Conservation (phyloP, 352 stramenopile species). For the Phytophthora syringae region DNA sequence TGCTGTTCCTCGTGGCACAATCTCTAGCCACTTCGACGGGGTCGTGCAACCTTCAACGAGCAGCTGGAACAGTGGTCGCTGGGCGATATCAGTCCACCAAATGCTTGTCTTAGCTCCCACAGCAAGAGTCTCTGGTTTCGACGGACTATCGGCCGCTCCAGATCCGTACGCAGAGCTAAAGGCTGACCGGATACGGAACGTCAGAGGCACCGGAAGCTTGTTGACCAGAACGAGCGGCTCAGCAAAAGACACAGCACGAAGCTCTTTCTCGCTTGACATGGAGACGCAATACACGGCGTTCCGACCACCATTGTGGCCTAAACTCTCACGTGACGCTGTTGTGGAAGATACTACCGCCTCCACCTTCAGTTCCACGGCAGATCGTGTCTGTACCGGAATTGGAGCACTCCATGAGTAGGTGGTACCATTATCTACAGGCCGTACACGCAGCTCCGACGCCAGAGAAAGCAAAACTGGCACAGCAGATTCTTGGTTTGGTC, state of each 20-base stretch:
- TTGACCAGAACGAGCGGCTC: conserved; percentile 84
- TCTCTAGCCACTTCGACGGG: conserved; percentile 72
- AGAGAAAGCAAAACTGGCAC: conserved; percentile 75
- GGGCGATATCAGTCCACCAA: conserved; percentile 75
- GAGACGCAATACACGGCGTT: conserved; percentile 75
- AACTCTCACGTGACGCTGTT: conserved; percentile 27
- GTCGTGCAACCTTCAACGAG: conserved; percentile 66
- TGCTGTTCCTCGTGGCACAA: conserved; percentile 52
- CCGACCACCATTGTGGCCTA: conserved; percentile 23
- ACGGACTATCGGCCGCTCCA: conserved; percentile 34
- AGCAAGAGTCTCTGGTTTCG: conserved; percentile 44
- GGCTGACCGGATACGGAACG: conserved; percentile 58
- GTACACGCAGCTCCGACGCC: conserved; percentile 72
- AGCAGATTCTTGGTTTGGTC: conserved; percentile 63
- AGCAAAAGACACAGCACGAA: conserved; percentile 66
- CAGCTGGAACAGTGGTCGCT: conserved; percentile 76
- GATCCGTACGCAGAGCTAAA: conserved; percentile 44
- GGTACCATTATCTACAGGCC: conserved; percentile 45
- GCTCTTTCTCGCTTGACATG: conserved; percentile 69
- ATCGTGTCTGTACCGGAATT: conserved; percentile 77
- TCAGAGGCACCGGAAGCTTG: conserved; percentile 75
- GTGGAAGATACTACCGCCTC: conserved; percentile 53
- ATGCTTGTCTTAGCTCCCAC: conserved; percentile 73
- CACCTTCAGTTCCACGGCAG: conserved; percentile 63
- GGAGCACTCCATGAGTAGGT: conserved; percentile 75